These are phyloP conservation scores for Lipomyces yamadae DNA, from an alignment of 805 yeast genomes.

Conservation along the genomic window DNA sequence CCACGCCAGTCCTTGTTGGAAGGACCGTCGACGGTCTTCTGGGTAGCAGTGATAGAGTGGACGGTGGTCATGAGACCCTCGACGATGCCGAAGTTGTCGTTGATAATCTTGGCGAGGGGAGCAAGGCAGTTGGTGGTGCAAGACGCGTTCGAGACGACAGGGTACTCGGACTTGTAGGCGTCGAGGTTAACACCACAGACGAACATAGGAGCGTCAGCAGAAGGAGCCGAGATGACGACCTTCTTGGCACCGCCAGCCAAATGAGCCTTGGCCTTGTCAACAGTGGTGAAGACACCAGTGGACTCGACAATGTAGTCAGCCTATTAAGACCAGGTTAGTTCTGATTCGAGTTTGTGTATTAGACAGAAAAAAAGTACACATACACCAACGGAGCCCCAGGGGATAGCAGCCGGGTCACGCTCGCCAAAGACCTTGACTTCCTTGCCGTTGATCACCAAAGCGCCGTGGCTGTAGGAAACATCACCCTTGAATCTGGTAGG, in stretches of 20 bases:
- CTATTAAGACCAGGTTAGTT: not conserved
- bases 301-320: slow-evolving; percentile 87
- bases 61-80: slow-evolving; percentile 96
- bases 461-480: slow-evolving; percentile 56
- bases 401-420: slow-evolving; percentile 82
- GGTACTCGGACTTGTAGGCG: slow-evolving; percentile 73
- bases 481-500: slow-evolving; percentile 58
- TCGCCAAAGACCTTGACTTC: slow-evolving; percentile 73
- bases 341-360: too few species aligned
- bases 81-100: slow-evolving; percentile 84
- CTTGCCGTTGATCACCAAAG: slow-evolving; percentile 70
- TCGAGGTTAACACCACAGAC: slow-evolving; percentile 89
- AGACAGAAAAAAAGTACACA: not conserved
- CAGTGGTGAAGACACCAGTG: slow-evolving; percentile 89
- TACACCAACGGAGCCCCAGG: slow-evolving; percentile 81
- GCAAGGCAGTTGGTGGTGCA: slow-evolving; percentile 97
- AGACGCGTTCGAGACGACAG: slow-evolving; percentile 87
- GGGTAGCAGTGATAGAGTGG: slow-evolving; percentile 95
- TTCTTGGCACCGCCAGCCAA: slow-evolving; percentile 91
- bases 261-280: slow-evolving; percentile 82
- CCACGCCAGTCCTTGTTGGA: slow-evolving; percentile 99
- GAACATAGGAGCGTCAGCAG: slow-evolving; percentile 93
- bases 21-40: slow-evolving; percentile 96
- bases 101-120: slow-evolving; percentile 87
- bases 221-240: slow-evolving; percentile 93